phyloP scores from a whole-genome alignment of 495 filamentous ascomycete species.

The Penicillium goetzii region DNA sequence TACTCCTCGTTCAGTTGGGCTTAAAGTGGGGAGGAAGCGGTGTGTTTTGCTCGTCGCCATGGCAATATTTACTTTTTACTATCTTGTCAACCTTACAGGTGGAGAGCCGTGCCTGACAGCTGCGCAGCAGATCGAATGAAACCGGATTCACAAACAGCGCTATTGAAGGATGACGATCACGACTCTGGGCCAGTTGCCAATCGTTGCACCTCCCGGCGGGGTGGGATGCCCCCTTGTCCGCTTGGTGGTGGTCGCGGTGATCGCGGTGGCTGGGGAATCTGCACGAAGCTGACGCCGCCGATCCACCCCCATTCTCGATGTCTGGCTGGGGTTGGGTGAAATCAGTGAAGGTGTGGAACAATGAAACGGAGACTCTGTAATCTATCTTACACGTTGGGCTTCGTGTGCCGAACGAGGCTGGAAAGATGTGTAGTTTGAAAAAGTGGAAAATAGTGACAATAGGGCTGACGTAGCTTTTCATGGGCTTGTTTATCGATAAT shows the following conservation, averaged over 20 bases:
- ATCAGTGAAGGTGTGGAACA: constrained; percentile 7
- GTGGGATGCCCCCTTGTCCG: constrained; percentile 18
- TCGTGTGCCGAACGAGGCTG: background rate
- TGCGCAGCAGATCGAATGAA: constrained; percentile 25
- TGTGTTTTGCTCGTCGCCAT: constrained; percentile 30
- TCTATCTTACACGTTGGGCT: background rate
- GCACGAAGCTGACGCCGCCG: constrained; percentile 29
- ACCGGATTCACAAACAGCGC: constrained; percentile 29
- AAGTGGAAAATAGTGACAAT: background rate
- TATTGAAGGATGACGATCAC: constrained; percentile 29
- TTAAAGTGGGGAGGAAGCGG: background rate
- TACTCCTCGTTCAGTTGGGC: background rate
- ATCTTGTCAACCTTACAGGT: constrained; percentile 20
- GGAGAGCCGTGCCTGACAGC: constrained; percentile 26
- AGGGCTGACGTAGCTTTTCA: constrained; percentile 1
- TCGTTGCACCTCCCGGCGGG: constrained; percentile 23
- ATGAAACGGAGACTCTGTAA: constrained; percentile 5
- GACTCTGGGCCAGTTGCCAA: constrained; percentile 26
- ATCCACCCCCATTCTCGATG: constrained; percentile 28
- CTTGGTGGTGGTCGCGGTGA: constrained; percentile 24
- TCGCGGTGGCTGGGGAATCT: constrained; percentile 34
- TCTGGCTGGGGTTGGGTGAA: constrained; percentile 21
- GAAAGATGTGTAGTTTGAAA: background rate
- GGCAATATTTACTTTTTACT: constrained; percentile 22
- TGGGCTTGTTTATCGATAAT: constrained; percentile 24